Base-by-base conservation (phyloP, 768 basidiomycete genomes). In the Leucocoprinus birnbaumii region DNA sequence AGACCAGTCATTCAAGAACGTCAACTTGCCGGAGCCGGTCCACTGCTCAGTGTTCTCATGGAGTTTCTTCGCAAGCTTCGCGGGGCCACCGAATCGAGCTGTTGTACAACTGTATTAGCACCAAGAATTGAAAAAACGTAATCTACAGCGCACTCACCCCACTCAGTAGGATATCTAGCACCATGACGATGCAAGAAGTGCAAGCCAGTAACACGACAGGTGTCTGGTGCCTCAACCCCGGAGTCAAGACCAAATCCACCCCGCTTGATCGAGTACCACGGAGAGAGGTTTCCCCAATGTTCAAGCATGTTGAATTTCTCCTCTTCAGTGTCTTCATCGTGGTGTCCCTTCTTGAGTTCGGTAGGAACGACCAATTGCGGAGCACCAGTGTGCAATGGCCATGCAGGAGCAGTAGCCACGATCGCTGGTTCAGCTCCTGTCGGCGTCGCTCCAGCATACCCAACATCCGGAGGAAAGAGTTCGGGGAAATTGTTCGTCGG, bases 161-260 rank as follows among this genome's bases (percentile, higher is more conserved):
- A 84, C 7, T 76, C 76, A 0, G 87, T 89, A 13, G 87, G 83
- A 66, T 85, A 86, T 46, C 80, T 76, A 1, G 91, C 90, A 19
- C 91, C 92, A 65, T 94, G 91, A 26, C 91, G 76, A 66, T 93
- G 91, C 63, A 94, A 68, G 57, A 93, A 70, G 67, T 93, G 89
- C 58, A 93, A 67, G 2, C 86, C 90, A 34, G 85, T 89, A 35
- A 93, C 69, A 10, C 75, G 71, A 64, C 91, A 94, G 3, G 76
- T 82, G 22, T 84, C 75, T 3, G 91, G 91, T 1, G 83, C 76
- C 35, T 83, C 85, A 0, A 89, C 84, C 4, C 77, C 76, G 0
- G 89, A 86, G 60, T 91, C 80, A 9, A 92, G 59, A 0, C 91
- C 91, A 68, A 91, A 94, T 1, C 80, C 72, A 11, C 75, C 79